Evolutionary conservation across 148 eudicot genomes (phyloP).

Genomic region (Fagopyrum tataricum): DNA sequence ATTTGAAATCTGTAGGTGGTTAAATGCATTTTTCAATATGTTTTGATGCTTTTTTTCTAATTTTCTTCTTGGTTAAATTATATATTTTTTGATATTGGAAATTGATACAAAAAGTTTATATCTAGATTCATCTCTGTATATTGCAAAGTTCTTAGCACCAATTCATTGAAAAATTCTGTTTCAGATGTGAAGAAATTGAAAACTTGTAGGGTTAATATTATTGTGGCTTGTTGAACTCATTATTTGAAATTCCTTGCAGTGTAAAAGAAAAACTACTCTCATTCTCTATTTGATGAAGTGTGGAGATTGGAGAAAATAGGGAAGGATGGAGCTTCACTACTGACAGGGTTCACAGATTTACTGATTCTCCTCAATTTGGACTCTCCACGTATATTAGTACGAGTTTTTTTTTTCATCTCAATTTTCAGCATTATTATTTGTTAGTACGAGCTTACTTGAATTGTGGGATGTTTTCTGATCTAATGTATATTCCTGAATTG

Average conservation of each 20-base stretch:
- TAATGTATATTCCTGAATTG: too few relatives aligned
- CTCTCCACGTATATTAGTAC: conserved; percentile 24
- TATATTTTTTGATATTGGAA: not conserved
- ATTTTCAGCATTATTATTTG: not conserved
- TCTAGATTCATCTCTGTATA: not conserved
- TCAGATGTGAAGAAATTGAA: too few relatives aligned
- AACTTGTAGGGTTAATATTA: not conserved
- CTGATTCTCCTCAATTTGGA: conserved; percentile 49
- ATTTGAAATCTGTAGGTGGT: not conserved
- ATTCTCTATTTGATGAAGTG: conserved; percentile 57
- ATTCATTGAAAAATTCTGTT: too few relatives aligned
- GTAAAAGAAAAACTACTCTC: conserved; percentile 76
- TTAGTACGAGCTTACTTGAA: too few relatives aligned
- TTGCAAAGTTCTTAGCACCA: not conserved
- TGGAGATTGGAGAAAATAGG: conserved; percentile 69
- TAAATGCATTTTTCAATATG: not conserved
- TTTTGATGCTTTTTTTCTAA: too few relatives aligned
- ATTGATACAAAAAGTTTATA: not conserved
- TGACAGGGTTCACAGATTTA: conserved; percentile 53
- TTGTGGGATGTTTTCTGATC: too few relatives aligned
- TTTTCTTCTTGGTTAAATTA: not conserved
- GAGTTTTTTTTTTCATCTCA: not conserved
- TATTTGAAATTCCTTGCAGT: conserved; percentile 35
- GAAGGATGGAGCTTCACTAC: conserved; percentile 57
- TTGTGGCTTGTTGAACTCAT: not conserved